A percentile compares a stretch with the other conserved stretches of the same genome.
These are phyloP conservation scores for Salix dunnii DNA, from an alignment of 345 rosid genomes.

Conservation along the genomic window DNA sequence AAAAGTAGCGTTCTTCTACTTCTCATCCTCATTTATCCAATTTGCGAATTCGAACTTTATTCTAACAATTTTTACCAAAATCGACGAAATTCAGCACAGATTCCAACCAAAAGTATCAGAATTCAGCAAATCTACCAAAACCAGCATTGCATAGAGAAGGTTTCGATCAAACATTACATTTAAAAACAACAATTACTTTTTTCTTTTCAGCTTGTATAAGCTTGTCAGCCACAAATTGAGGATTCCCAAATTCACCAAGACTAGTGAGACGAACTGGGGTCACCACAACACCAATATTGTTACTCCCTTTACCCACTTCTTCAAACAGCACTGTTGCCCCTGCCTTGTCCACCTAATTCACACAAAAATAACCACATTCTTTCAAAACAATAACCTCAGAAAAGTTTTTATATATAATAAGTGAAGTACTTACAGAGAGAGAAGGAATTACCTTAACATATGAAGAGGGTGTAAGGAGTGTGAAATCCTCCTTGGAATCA, in stretches of 20 bases:
- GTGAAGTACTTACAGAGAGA: background rate
- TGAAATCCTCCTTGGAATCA: slow-evolving; percentile 63
- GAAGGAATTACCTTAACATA: slow-evolving; percentile 52
- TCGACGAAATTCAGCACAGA: too few species aligned
- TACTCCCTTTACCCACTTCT: slow-evolving; percentile 59
- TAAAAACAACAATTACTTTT: slow-evolving; percentile 39
- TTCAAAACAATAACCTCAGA: background rate
- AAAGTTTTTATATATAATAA: background rate
- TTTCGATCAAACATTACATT: background rate
- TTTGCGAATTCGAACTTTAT: too few species aligned
- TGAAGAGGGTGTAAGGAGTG: slow-evolving; percentile 73
- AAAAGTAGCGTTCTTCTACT: too few species aligned
- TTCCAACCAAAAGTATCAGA: too few species aligned
- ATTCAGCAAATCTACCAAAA: too few species aligned
- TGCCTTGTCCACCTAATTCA: slow-evolving; percentile 71
- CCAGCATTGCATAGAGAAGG: background rate
- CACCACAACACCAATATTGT: slow-evolving; percentile 83
- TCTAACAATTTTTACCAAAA: too few species aligned
- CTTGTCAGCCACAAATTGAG: slow-evolving; percentile 77
- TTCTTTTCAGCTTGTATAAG: slow-evolving; percentile 86
- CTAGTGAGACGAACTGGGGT: slow-evolving; percentile 71
- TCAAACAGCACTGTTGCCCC: slow-evolving; percentile 84
- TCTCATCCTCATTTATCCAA: too few species aligned
- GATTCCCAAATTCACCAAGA: slow-evolving; percentile 73
- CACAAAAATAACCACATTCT: background rate